A percentile compares a stretch with the other conserved stretches of the same genome.
These are phyloP conservation scores for Cryphonectria japonica DNA, from an alignment of 2,329 filamentous ascomycete genomes.

Conservation along the genomic window DNA sequence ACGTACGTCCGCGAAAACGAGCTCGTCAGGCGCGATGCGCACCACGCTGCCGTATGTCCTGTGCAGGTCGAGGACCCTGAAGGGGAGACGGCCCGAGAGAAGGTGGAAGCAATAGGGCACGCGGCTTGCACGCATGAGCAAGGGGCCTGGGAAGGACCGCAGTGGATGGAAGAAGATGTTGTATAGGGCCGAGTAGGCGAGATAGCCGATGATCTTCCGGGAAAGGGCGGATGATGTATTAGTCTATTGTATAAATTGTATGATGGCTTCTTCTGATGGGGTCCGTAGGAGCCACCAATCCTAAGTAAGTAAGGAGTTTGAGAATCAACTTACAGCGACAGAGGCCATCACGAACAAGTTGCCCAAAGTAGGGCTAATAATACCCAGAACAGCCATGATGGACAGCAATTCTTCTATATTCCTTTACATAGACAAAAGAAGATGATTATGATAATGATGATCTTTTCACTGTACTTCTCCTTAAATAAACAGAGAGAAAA, in stretches of 20 bases:
- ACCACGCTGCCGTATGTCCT: constrained; percentile 46
- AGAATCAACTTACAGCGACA: constrained; percentile 15
- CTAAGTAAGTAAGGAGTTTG: background rate
- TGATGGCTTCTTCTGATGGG: background rate
- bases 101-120: constrained; percentile 23
- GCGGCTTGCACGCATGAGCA: constrained; percentile 28
- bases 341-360: constrained; percentile 20
- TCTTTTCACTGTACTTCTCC: background rate
- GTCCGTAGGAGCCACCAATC: background rate
- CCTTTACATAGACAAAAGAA: background rate
- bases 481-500: too few relatives aligned
- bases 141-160: constrained; percentile 31
- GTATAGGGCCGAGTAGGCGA: constrained; percentile 22
- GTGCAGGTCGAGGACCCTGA: constrained; percentile 35
- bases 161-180: constrained; percentile 33
- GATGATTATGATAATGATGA: background rate
- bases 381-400: constrained; percentile 11
- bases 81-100: constrained; percentile 16
- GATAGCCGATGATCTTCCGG: constrained; percentile 13
- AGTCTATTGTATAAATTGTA: background rate
- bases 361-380: constrained; percentile 2
- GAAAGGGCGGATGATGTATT: background rate
- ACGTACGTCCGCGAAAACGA: constrained; percentile 42
- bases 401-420: background rate
- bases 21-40: constrained; percentile 46